phyloP scores from a whole-genome alignment of 257 asterid genomes.

The Orobanche coerulescens region DNA sequence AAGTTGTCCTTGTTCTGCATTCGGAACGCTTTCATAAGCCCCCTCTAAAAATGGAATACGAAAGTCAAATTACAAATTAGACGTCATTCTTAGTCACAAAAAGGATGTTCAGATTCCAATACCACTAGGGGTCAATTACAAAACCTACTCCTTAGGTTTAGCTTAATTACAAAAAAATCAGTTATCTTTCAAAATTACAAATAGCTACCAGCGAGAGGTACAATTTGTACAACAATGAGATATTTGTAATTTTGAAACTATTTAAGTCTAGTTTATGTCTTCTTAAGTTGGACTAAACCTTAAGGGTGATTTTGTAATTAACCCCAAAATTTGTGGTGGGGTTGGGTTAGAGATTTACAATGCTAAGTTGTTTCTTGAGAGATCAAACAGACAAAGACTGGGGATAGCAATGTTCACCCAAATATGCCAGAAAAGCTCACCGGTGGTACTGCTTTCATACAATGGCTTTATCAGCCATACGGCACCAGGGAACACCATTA shows the following conservation, averaged over 20 bases:
- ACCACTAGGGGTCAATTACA: neutral
- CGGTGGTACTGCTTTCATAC: conserved; percentile 22
- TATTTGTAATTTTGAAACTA: neutral
- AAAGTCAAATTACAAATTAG: conserved; percentile 14
- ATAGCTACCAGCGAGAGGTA: neutral
- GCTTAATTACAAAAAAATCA: neutral
- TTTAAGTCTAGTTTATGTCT: too few relatives aligned
- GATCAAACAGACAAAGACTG: neutral
- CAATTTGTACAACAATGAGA: neutral
- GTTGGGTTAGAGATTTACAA: too few relatives aligned
- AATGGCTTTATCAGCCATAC: conserved; percentile 73
- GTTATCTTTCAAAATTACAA: neutral
- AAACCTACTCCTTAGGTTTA: neutral
- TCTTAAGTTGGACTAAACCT: neutral
- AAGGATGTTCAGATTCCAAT: neutral
- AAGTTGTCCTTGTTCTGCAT: conserved; percentile 12
- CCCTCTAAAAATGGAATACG: conserved; percentile 13
- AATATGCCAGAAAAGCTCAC: conserved; percentile 27
- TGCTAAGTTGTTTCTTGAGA: neutral
- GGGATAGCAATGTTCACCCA: neutral
- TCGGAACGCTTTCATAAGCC: conserved; percentile 15
- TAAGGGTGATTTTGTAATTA: neutral
- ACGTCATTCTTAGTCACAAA: conserved; percentile 20
- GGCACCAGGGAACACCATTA: conserved; percentile 91
- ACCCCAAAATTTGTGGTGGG: too few relatives aligned